Percentiles rank a stretch among this genome's conserved stretches.
These are phyloP conservation scores for Alternaria sp. DNA, from an alignment of 2,329 filamentous ascomycete species.

Conservation along the genomic window DNA sequence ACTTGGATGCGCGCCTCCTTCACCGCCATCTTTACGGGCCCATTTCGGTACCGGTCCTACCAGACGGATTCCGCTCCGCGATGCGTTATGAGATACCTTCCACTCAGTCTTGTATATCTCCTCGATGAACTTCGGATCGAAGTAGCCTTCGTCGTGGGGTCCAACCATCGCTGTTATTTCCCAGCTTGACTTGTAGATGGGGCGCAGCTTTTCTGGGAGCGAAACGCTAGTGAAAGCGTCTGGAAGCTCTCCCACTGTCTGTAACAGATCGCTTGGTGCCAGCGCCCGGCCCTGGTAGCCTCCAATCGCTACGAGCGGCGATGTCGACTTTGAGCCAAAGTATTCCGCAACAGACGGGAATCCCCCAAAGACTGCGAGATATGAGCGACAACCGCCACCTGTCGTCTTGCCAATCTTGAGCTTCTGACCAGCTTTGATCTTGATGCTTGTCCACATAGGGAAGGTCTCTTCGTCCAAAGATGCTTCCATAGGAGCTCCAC, in stretches of 20 bases:
- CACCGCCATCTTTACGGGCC: constrained; percentile 65
- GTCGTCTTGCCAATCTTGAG: constrained; percentile 63
- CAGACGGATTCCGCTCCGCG: constrained; percentile 65
- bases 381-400: constrained; percentile 62
- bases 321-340: constrained; percentile 66
- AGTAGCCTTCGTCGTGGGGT: constrained; percentile 62
- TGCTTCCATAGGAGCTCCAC: constrained; percentile 61
- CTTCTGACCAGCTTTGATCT: constrained; percentile 58
- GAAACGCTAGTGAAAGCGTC: constrained; percentile 36
- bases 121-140: constrained; percentile 59
- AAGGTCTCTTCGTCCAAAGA: constrained; percentile 57
- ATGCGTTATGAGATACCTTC: constrained; percentile 67
- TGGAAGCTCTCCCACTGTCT: constrained; percentile 51
- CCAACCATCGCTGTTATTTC: constrained; percentile 62
- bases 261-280: constrained; percentile 61
- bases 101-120: constrained; percentile 65
- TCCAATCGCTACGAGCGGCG: constrained; percentile 63
- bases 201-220: constrained; percentile 56
- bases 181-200: constrained; percentile 59
- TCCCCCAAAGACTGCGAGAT: constrained; percentile 64
- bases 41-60: constrained; percentile 65
- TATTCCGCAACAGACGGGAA: constrained; percentile 61
- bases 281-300: constrained; percentile 66
- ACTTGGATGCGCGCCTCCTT: constrained; percentile 67
- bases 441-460: constrained; percentile 63